Conservation (phyloP, 495 filamentous ascomycete species). For the Cudoniella acicularis region DNA sequence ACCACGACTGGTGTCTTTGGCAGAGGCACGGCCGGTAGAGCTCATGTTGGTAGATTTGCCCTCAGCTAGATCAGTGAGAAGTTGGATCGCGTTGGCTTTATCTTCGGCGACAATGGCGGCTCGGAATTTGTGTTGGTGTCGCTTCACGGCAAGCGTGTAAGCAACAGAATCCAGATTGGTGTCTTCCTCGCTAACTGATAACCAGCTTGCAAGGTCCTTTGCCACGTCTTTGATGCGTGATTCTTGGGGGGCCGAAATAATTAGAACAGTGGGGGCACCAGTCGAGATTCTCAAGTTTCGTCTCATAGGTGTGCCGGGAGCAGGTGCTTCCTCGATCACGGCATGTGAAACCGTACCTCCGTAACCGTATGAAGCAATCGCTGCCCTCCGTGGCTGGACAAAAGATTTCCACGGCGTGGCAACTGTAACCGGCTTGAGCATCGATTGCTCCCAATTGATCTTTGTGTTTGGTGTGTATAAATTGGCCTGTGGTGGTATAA, state of each 20-base stretch:
- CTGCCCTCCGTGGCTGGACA: constrained; percentile 30
- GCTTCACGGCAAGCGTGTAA: constrained; percentile 23
- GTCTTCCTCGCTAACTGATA: neutral
- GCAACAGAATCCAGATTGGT: constrained; percentile 20
- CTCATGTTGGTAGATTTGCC: neutral
- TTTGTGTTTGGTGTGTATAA: constrained; percentile 46
- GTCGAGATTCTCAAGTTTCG: neutral
- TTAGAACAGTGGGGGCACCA: constrained; percentile 7
- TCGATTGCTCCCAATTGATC: constrained; percentile 36
- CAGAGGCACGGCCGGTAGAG: neutral
- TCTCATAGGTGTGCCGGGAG: constrained; percentile 11
- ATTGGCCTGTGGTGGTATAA: constrained; percentile 44
- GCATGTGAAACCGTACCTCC: constrained; percentile 42
- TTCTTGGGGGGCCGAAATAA: neutral
- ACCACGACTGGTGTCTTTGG: neutral
- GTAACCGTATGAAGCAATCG: constrained; percentile 40
- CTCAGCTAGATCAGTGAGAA: neutral
- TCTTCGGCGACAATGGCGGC: constrained; percentile 18
- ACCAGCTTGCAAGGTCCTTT: constrained; percentile 5
- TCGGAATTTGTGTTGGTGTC: constrained; percentile 16
- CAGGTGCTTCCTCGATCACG: constrained; percentile 29
- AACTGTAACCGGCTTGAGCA: constrained; percentile 1
- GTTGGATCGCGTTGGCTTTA: neutral
- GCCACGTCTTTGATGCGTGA: neutral
- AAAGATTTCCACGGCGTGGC: constrained; percentile 8